phyloP scores from a whole-genome alignment of 805 yeast species.

The Soucietia sequanensis region DNA sequence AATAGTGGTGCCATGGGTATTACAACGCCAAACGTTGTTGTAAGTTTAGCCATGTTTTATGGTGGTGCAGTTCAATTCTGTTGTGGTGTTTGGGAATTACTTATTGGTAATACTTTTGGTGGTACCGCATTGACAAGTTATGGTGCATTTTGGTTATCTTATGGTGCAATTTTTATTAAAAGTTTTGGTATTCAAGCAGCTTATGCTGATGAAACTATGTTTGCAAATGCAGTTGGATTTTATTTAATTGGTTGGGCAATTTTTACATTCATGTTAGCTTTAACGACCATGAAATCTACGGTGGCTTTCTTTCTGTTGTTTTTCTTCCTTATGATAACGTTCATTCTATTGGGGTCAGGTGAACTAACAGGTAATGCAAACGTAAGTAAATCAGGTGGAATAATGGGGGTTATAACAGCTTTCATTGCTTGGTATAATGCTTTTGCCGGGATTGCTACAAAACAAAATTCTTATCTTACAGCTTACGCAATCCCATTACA shows the following conservation, averaged over 20 bases:
- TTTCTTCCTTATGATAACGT: conserved; percentile 52
- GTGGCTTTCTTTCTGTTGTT: conserved; percentile 60
- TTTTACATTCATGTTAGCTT: conserved; percentile 53
- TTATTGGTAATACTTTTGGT: conserved; percentile 65
- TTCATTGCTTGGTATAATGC: conserved; percentile 63
- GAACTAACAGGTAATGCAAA: conserved; percentile 44
- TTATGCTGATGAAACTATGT: conserved; percentile 41
- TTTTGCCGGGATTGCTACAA: conserved; percentile 59
- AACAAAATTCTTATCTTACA: conserved; percentile 56
- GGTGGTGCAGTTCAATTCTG: conserved; percentile 61
- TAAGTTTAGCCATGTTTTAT: conserved; percentile 58
- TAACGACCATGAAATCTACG: conserved; percentile 63
- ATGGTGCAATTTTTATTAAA: conserved; percentile 55
- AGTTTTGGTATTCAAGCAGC: conserved; percentile 61
- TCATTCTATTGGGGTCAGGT: conserved; percentile 53
- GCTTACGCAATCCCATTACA: conserved; percentile 52
- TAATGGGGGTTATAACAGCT: conserved; percentile 55
- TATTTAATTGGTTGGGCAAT: conserved; percentile 62
- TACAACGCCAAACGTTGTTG: conserved; percentile 49
- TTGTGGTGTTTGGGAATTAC: conserved; percentile 68
- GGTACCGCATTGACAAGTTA: conserved; percentile 60
- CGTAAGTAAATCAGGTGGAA: conserved; percentile 59
- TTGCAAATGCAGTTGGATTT: conserved; percentile 55
- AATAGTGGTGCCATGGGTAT: conserved; percentile 58
- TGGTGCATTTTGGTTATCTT: conserved; percentile 73